Evolutionary conservation across 2,329 filamentous ascomycete genomes (phyloP).

Genomic region (Aspergillus fructus): DNA sequence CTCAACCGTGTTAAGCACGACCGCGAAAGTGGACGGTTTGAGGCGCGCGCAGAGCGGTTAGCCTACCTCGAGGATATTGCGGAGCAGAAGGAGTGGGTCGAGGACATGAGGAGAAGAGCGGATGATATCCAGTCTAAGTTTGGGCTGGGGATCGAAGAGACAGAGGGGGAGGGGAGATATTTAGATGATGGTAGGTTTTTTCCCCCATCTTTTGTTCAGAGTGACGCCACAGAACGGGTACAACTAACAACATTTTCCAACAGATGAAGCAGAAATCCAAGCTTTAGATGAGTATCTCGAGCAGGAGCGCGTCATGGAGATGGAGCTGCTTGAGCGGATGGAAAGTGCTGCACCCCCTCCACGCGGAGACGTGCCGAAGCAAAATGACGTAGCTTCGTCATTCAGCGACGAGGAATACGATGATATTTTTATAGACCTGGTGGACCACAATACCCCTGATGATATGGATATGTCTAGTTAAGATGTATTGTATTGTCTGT

Average conservation of each 20-base stretch:
- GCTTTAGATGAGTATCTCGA: constrained; percentile 37
- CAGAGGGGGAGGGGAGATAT: constrained; percentile 24
- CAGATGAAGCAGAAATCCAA: constrained; percentile 28
- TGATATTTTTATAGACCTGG: constrained; percentile 63
- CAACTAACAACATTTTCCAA: constrained; percentile 7
- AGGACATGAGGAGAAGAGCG: constrained; percentile 35
- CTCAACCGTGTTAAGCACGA: constrained; percentile 42
- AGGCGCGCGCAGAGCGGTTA: constrained; percentile 43
- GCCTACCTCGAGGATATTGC: constrained; percentile 43
- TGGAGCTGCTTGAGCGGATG: constrained; percentile 25
- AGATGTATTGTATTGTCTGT: neutral
- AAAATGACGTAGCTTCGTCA: constrained; percentile 17
- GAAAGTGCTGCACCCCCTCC: neutral
- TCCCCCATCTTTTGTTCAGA: neutral
- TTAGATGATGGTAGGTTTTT: constrained; percentile 24
- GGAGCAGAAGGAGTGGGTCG: constrained; percentile 40
- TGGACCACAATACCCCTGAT: constrained; percentile 44
- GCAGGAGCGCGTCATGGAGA: constrained; percentile 35
- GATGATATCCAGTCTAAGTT: constrained; percentile 24
- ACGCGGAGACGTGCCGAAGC: neutral
- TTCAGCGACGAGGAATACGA: constrained; percentile 61
- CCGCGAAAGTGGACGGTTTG: constrained; percentile 39
- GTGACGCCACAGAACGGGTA: neutral
- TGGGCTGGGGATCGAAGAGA: constrained; percentile 17
- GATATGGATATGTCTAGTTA: constrained; percentile 41